phyloP scores from a whole-genome alignment of 176 grass and related monocot species.

The Calamus simplicifolius region DNA sequence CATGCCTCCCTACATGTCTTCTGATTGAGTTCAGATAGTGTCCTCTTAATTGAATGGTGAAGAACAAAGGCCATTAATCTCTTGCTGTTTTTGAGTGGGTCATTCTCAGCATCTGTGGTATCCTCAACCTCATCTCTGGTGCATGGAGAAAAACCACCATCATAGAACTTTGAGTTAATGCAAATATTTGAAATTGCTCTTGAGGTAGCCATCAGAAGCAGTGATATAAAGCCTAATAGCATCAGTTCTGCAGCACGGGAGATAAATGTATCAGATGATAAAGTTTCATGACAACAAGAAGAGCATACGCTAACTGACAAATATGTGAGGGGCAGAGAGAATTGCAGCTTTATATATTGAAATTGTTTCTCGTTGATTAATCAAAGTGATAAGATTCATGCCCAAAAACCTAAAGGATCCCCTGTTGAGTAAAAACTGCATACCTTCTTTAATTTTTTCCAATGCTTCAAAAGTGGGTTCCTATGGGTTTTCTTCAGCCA shows the following conservation, averaged over 20 bases:
- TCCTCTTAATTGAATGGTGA: constrained; percentile 46
- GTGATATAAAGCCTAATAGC: constrained; percentile 93
- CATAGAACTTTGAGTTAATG: constrained; percentile 79
- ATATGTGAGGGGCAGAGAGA: too few relatives aligned
- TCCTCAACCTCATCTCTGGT: constrained; percentile 57
- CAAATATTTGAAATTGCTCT: constrained; percentile 82
- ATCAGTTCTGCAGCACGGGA: constrained; percentile 62
- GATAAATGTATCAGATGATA: constrained; percentile 8
- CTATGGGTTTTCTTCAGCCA: constrained; percentile 88
- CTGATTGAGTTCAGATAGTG: constrained; percentile 33
- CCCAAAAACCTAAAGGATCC: too few relatives aligned
- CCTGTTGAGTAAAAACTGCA: neutral
- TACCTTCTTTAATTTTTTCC: constrained; percentile 99
- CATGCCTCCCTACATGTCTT: constrained; percentile 46
- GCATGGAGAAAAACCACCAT: constrained; percentile 75
- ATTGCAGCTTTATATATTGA: neutral
- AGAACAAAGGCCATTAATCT: constrained; percentile 35
- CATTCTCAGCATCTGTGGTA: constrained; percentile 28
- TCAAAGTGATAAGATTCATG: too few relatives aligned
- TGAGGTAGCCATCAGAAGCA: constrained; percentile 74
- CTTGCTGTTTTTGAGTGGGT: constrained; percentile 12
- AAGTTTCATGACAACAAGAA: neutral
- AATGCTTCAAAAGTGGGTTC: constrained; percentile 84
- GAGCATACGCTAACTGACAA: too few relatives aligned
- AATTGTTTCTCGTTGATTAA: neutral